These are phyloP conservation scores for Eucalyptus coolabah DNA, from an alignment of 345 rosid species.

Conservation along the genomic window DNA sequence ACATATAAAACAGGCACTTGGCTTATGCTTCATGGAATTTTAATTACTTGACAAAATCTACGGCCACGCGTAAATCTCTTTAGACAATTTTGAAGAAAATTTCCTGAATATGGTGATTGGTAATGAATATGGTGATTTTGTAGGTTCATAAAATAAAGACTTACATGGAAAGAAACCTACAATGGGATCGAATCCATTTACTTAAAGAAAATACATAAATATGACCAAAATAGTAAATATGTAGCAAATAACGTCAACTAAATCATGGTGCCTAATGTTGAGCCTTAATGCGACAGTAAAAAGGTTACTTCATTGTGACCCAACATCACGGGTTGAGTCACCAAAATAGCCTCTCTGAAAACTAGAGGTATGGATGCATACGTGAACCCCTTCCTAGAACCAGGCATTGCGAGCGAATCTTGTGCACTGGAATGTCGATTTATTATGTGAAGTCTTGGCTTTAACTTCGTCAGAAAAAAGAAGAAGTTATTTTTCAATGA, in stretches of 20 bases:
- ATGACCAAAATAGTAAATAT: background rate
- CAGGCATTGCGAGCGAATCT: background rate
- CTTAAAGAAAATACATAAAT: background rate
- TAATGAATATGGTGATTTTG: background rate
- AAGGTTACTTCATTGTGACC: background rate
- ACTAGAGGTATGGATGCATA: background rate
- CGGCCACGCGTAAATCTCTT: background rate
- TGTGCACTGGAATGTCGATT: background rate
- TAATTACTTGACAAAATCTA: background rate
- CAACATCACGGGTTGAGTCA: background rate
- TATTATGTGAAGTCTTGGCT: background rate
- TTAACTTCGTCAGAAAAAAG: too few relatives aligned
- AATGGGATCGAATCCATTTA: background rate
- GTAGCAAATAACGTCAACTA: background rate
- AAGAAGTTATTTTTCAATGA: background rate
- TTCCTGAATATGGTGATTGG: background rate
- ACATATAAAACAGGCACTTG: background rate
- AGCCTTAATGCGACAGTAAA: background rate
- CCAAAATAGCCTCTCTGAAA: background rate
- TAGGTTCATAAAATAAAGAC: background rate
- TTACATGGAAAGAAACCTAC: background rate
- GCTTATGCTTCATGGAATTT: background rate
- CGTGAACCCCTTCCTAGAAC: background rate
- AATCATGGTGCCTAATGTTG: background rate
- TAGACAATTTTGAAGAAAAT: background rate